Base-by-base conservation (phyloP, 345 rosid genomes). In the Rhizophora mangle region DNA sequence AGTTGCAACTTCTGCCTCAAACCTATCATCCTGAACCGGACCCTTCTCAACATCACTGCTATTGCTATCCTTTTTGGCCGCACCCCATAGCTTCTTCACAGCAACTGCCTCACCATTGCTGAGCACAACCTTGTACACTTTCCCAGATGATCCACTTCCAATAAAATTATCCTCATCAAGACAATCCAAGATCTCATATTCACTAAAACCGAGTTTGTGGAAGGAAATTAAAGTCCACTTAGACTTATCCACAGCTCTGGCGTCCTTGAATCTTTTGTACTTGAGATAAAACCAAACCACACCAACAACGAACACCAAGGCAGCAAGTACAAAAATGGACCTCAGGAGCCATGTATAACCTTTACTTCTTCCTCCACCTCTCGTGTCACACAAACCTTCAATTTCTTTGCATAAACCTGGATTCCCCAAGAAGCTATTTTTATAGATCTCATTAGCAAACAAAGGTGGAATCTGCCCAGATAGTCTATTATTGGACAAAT, bases 191-290 rank as follows among this genome's bases (percentile, higher is more conserved):
- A 96, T 92, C 89, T 96, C 99, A 26, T 82, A 75, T 68, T 96
- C 99, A 13, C 89, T 92, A 75, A 92, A 96, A 31, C 92, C 97
- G 13, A 96, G 81, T 69, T 96, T 92, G 70, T 96, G 99, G 70
- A 96, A 96, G 4, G 99, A 92, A 96, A 90, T 96, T 56, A 96
- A 61, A 6, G 96, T 92, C 99, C 99, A 96, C 73, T 88, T 96
- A 8, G 98, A 80, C 73, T 84, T 92, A 60, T 96, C 98, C 19
- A 78, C 72, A 5, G 87, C 88, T 75, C 74, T 86, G 43, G 82
- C 88, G 67, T 82, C 83, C 87, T 87, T 82, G 85, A 83, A 89
- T 51, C 69, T 82, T 81, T 30, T 82, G 68, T 95, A 92, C 84
- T 89, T 96, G 70, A 86, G 64, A 78, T 85, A 89, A 82, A 96